Evolutionary conservation across 768 basidiomycete genomes (phyloP).

Genomic region (Trichaptum fuscoviolaceum): DNA sequence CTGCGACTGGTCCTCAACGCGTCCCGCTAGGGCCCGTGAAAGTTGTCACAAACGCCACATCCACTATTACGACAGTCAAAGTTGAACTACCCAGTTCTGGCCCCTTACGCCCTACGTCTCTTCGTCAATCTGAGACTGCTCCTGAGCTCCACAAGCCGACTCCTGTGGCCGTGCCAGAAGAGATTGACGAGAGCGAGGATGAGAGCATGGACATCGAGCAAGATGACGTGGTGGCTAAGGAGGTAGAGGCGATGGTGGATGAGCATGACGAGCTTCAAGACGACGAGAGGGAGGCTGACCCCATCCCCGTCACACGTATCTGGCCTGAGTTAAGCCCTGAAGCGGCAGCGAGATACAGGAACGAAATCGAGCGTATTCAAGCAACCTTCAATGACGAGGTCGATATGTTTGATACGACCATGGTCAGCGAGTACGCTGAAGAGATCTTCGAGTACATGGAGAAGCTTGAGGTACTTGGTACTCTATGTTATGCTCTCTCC

Average conservation of each 20-base stretch:
- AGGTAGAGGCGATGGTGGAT: conserved; percentile 60
- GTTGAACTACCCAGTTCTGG: conserved; percentile 14
- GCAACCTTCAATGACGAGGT: conserved; percentile 61
- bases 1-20: conserved; percentile 59
- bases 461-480: conserved; percentile 68
- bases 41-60: conserved; percentile 35
- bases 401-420: conserved; percentile 79
- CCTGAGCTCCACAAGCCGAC: conserved; percentile 37
- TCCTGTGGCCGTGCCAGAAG: conserved; percentile 34
- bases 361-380: conserved; percentile 62
- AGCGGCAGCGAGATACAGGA: conserved; percentile 49
- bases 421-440: conserved; percentile 99
- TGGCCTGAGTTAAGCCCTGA: conserved; percentile 77
- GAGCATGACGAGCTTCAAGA: conserved; percentile 33
- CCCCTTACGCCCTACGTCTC: conserved; percentile 16
- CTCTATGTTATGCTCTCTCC: background rate
- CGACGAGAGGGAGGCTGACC: conserved; percentile 33
- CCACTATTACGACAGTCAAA: conserved; percentile 11
- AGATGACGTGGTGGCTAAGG: conserved; percentile 26
- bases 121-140: conserved; percentile 36
- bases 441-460: conserved; percentile 98
- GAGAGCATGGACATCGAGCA: conserved; percentile 63
- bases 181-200: conserved; percentile 33
- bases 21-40: conserved; percentile 61
- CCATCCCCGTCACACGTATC: conserved; percentile 31